phyloP scores from a whole-genome alignment of 2,329 filamentous ascomycete genomes.

The Fusarium sacchari region DNA sequence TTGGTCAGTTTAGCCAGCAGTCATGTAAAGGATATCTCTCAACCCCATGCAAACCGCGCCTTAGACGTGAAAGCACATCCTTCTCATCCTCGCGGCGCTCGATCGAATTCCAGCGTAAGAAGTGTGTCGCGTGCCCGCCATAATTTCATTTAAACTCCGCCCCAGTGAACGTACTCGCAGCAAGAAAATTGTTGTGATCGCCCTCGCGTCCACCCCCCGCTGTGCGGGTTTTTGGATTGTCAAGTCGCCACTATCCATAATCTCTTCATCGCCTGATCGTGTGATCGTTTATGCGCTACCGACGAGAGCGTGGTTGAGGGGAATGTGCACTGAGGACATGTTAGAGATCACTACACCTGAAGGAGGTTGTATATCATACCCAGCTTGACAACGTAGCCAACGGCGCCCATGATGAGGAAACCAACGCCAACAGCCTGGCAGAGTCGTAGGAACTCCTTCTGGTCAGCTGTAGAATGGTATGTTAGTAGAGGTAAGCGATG shows the following conservation, averaged over 20 bases:
- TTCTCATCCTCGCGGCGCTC: conserved; percentile 24
- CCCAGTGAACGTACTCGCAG: conserved; percentile 40
- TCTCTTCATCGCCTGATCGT: conserved; percentile 18
- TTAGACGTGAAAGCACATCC: conserved; percentile 22
- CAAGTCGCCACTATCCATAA: conserved; percentile 32
- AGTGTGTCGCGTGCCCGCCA: conserved; percentile 40
- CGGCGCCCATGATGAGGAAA: conserved; percentile 76
- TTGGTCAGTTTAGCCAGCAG: conserved; percentile 27
- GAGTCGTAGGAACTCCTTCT: conserved; percentile 57
- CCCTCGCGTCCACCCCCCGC: conserved; percentile 17
- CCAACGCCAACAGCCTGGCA: conserved; percentile 73
- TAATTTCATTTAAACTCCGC: conserved; percentile 44
- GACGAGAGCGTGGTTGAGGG: conserved; percentile 76
- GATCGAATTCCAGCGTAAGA: conserved; percentile 37
- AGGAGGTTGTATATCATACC: conserved; percentile 56
- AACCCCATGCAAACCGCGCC: conserved; percentile 6
- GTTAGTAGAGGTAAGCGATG: conserved; percentile 3
- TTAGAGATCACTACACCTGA: conserved; percentile 5
- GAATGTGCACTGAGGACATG: conserved; percentile 68
- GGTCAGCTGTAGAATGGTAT: conserved; percentile 47
- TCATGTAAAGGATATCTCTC: conserved; percentile 12
- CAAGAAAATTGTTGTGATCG: conserved; percentile 38
- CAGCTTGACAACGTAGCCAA: conserved; percentile 77
- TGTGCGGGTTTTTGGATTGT: conserved; percentile 22
- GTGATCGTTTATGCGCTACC: conserved; percentile 67